These are phyloP conservation scores for Calonectria henricotiae DNA, from an alignment of 2,329 filamentous ascomycete species.

Conservation along the genomic window DNA sequence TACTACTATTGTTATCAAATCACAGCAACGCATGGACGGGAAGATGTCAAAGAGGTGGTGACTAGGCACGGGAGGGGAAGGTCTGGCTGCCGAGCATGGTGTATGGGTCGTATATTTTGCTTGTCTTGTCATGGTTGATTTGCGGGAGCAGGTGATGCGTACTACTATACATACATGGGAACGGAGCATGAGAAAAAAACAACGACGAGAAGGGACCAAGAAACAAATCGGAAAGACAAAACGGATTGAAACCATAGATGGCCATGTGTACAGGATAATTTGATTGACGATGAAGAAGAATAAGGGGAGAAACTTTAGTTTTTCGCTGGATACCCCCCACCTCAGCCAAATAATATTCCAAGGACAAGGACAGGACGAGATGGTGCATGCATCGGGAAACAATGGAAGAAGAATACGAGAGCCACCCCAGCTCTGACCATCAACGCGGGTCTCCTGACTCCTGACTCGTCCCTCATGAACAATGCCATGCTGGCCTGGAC, in stretches of 20 bases:
- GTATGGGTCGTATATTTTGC: conserved; percentile 35
- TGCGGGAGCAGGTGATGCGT: conserved; percentile 36
- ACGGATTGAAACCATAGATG: conserved; percentile 10
- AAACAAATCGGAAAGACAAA: conserved; percentile 20
- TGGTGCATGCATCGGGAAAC: neutral
- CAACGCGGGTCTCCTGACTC: conserved; percentile 6
- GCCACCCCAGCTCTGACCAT: conserved; percentile 1
- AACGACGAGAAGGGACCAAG: conserved; percentile 1
- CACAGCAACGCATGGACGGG: conserved; percentile 19
- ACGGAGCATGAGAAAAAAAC: conserved; percentile 12
- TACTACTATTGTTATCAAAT: conserved; percentile 44
- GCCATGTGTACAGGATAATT: conserved; percentile 20
- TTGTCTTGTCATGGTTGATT: conserved; percentile 35
- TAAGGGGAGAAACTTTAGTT: neutral
- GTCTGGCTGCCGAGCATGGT: conserved; percentile 33
- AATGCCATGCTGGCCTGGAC: neutral
- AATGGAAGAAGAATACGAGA: conserved; percentile 14
- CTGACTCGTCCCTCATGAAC: conserved; percentile 31
- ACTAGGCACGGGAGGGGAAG: neutral
- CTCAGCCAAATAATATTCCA: conserved; percentile 13
- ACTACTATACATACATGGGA: conserved; percentile 37
- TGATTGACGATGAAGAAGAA: conserved; percentile 23
- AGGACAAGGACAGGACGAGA: neutral
- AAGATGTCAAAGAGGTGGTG: conserved; percentile 14
- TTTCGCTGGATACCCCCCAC: conserved; percentile 20